Percentiles rank a stretch among this genome's conserved stretches.
phyloP scores from a whole-genome alignment of 2,329 filamentous ascomycete species.

The Erysiphe pulchra region DNA sequence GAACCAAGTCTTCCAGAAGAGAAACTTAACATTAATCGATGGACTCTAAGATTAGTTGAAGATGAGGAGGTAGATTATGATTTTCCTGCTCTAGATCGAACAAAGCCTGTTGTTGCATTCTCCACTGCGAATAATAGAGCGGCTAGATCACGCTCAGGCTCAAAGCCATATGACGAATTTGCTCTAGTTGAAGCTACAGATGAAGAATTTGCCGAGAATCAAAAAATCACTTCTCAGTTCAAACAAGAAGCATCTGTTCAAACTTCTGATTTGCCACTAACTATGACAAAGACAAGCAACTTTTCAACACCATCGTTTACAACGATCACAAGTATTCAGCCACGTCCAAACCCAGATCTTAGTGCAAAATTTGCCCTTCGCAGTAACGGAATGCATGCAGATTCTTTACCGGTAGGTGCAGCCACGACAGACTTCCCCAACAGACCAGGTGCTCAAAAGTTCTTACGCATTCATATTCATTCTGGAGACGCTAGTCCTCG shows the following conservation, averaged over 20 bases:
- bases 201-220: slow-evolving; percentile 42
- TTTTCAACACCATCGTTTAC: slow-evolving; percentile 8
- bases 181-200: slow-evolving; percentile 48
- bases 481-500: slow-evolving; percentile 43
- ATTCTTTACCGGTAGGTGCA: slow-evolving; percentile 22
- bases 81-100: slow-evolving; percentile 54
- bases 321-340: slow-evolving; percentile 14
- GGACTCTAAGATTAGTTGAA: slow-evolving; percentile 63
- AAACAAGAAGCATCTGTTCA: slow-evolving; percentile 22
- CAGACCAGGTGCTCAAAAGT: slow-evolving; percentile 34
- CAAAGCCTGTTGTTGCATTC: slow-evolving; percentile 49
- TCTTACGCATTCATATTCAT: slow-evolving; percentile 45
- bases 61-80: slow-evolving; percentile 69
- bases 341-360: slow-evolving; percentile 29
- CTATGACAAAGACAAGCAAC: slow-evolving; percentile 15
- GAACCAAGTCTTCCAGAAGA: slow-evolving; percentile 37
- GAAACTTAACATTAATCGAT: slow-evolving; percentile 56
- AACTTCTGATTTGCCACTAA: slow-evolving; percentile 17
- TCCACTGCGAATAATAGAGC: slow-evolving; percentile 57
- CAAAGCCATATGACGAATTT: slow-evolving; percentile 62
- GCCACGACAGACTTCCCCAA: slow-evolving; percentile 13
- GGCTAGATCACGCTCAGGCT: slow-evolving; percentile 33
- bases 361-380: slow-evolving; percentile 29
- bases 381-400: slow-evolving; percentile 26
- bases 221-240: slow-evolving; percentile 39